phyloP scores from a whole-genome alignment of 345 rosid species.

The Bruguiera gymnorhiza region DNA sequence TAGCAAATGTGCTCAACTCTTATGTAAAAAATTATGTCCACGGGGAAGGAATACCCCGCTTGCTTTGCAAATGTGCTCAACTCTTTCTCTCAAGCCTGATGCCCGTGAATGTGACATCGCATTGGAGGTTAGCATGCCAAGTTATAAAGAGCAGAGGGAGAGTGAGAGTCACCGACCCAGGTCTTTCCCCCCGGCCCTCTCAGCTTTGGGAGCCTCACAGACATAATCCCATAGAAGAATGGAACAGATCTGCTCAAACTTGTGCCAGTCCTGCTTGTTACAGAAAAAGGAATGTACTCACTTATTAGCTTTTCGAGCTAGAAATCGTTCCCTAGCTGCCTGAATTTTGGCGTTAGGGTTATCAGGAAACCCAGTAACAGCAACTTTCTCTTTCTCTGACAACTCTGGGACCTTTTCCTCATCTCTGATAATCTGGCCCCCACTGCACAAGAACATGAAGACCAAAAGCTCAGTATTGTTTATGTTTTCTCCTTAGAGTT shows the following conservation, averaged over 20 bases:
- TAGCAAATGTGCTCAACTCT: too few species aligned
- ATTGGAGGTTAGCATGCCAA: not conserved
- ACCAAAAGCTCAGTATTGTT: conserved; percentile 1
- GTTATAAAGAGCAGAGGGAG: not conserved
- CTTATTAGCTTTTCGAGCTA: conserved; percentile 72
- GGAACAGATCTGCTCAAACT: not conserved
- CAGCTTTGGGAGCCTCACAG: not conserved
- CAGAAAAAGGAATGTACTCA: conserved; percentile 15
- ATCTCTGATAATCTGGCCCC: conserved; percentile 36
- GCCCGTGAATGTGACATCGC: not conserved
- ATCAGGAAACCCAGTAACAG: conserved; percentile 26
- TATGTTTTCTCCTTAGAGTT: not conserved
- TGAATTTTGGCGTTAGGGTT: conserved; percentile 53
- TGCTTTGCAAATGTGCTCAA: not conserved
- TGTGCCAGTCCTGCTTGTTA: not conserved
- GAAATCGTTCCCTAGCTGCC: conserved; percentile 91
- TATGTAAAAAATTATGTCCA: too few species aligned
- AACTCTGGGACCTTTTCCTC: conserved; percentile 36
- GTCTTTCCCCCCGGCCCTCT: not conserved
- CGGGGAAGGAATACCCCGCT: not conserved
- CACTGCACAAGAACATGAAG: conserved; percentile 31
- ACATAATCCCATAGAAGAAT: not conserved
- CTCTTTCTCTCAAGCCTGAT: not conserved
- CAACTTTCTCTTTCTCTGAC: conserved; percentile 26
- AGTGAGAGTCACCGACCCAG: not conserved